Evolutionary conservation across 2,329 filamentous ascomycete species (phyloP), one percentile per base, ranked within the genome.

Genomic region (Cladosporium sp.): DNA sequence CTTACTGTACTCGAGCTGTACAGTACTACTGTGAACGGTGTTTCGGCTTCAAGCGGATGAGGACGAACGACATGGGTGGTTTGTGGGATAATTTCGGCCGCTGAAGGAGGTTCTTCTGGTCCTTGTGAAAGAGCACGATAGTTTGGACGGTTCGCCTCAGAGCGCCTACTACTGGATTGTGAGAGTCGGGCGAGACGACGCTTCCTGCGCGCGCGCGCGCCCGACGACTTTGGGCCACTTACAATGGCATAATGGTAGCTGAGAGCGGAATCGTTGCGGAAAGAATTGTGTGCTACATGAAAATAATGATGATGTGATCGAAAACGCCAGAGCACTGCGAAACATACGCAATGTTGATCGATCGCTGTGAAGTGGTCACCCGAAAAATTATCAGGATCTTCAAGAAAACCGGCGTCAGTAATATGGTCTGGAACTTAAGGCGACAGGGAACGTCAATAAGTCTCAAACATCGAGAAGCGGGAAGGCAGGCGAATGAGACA

Each of bases 391-490:
- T n/a, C 18, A 58, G n/a, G 21, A 58, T 58, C 37, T 35, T 40
- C 55, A 40, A 58, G 55, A 28, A 33, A 53, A n/a, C 29, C 26
- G n/a, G 37, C 37, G n/a, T 44, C 23, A 14, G 7, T n/a, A 31
- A 53, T 31, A 31, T 31, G 50, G 28, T 53, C 50, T 53, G 50
- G 50, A 53, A 53, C 28, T 8, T 11, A 31, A 35, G 33, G 50
- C 28, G 28, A 28, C 50, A 53, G 50, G 50, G 50, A 31, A 33
- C 29, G 4, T 18, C 50, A 53, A 31, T 44, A 53, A 28, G 18
- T 53, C 50, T 53, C 50, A 53, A 31, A 53, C 50, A 53, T 53
- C 50, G 50, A 53, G 50, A 53, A 53, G 50, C n/a, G 28, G 21
- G 50, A 53, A 53, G 50, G 50, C 28, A 53, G 26, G 26, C 50